phyloP scores from a whole-genome alignment of 805 yeast genomes.

The Cyberlindnera euphorbiae region DNA sequence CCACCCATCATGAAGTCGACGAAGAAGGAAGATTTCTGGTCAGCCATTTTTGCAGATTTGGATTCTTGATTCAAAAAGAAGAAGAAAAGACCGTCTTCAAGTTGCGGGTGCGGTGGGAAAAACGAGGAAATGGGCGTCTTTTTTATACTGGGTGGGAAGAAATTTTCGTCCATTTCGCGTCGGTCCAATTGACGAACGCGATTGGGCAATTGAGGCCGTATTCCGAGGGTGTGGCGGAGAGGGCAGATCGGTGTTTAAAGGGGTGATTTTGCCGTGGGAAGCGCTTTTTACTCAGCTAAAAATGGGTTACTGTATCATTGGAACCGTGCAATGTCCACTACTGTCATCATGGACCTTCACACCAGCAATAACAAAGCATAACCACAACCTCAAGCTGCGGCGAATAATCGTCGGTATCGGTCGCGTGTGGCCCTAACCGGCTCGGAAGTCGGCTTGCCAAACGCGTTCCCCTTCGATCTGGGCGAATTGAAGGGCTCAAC shows the following conservation, averaged over 20 bases:
- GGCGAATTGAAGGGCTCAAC: no score
- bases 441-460: no score
- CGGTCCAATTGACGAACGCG: constrained; percentile 12
- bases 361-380: no score
- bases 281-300: no score
- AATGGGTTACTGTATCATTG: no score
- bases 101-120: constrained; percentile 3
- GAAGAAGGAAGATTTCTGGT: constrained; percentile 43
- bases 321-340: no score
- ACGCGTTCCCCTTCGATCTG: no score
- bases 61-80: neutral
- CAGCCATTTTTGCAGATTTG: constrained; percentile 20
- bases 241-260: neutral
- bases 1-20: constrained; percentile 93
- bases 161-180: constrained; percentile 6
- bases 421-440: no score
- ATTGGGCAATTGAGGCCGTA: constrained; percentile 11
- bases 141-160: constrained; percentile 9
- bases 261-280: neutral
- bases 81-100: neutral
- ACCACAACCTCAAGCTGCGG: no score
- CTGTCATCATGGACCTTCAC: no score
- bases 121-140: constrained; percentile 11
- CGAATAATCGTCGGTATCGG: no score
- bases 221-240: constrained; percentile 4